Evolutionary conservation across 2,329 filamentous ascomycete genomes (phyloP), one percentile per base, ranked within the genome.

Genomic region (Nannizziopsis arthrosporioides): DNA sequence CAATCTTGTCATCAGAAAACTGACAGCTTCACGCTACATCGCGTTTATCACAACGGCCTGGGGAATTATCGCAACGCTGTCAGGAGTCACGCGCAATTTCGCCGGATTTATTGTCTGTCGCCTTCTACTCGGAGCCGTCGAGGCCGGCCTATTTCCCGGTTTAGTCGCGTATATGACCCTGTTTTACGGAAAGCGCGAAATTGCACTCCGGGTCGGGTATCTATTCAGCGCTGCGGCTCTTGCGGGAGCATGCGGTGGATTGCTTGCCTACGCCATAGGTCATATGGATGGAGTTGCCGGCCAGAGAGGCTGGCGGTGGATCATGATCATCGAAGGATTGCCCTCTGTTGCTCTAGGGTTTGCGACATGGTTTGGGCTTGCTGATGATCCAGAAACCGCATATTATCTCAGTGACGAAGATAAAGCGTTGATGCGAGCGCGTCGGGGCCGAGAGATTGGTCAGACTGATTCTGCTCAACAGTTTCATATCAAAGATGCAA

Each of bases 151-250:
- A 0, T 85, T 85, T 54, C 82, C 83, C 0, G 82, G 82, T 0
- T 55, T 68, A n/a, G 65, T 84, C 54, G 80, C 76, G 4, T 85
- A 85, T 55, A 71, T 88, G 14, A 86, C 83, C 0, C 75, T 86
- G 54, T 87, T 85, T 69, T 88, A 88, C 66, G 83, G 78, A 41
- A 83, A 82, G 58, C 73, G 74, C 22, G 84, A 88, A 63, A 73
- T 87, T 1, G 83, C 82, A 3, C 65, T 86, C 37, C 77, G 84
- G 2, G 80, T 86, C 2, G 82, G 81, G 1, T 86, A 85, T 55
- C 72, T 88, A 0, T 86, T 87, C 59, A 64, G 62, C 43, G 63
- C 63, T 41, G 76, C 83, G 1, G 83, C 84, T 1, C 69, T 85
- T 2, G 82, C 83, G 0, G 84, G 84, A 2, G 84, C 81, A 1